Base-by-base conservation (phyloP, 805 yeast species). In the Ogataea paradorogensis region DNA sequence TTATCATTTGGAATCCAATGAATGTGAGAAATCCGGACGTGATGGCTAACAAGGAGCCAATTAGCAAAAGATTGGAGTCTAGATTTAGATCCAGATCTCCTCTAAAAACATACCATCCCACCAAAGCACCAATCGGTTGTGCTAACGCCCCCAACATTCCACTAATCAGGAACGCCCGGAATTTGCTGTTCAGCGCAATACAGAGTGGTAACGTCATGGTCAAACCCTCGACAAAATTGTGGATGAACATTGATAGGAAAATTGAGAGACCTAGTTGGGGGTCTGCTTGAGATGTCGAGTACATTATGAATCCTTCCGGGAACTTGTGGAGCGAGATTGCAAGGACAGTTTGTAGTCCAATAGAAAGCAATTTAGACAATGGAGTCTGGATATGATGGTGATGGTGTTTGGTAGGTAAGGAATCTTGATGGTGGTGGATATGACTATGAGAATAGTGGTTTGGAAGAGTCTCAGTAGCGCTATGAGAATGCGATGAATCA, bases 241-340 rank as follows among this genome's bases (percentile, higher is more conserved):
- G 99, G 21, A 93, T 76, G 9, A 89, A 78, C 56, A 91, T 70
- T 33, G 96, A 88, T 15, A 90, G 59, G 55, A 93, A 90, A 9
- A 91, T 87, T 11, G 87, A 73, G 15, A 88, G 52, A 0, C 98
- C 97, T 20, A 89, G 63, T 43, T 71, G 64, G 1, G 84, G 78
- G 54, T 83, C 85, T 0, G 79, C 80, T 42, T 69, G 67, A 2
- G 88, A 73, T 0, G 93, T 89, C 24, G 84, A 84, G 59, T 77
- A 91, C 32, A 95, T 83, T 39, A 91, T 80, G 55, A 91, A 86
- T 0, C 99, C 99, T 63, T 91, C 99, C 0, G 99, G 99, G 18
- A 91, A 71, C 59, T 93, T 90, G 65, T 91, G 99, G 21, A 93
- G 63, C 0, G 95, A 76, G 21, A 91, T 78, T 0, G 95, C 98